Evolutionary conservation across 129 eudicot genomes (phyloP), one percentile per base, ranked within the genome.

Genomic region (Tagetes erecta): DNA sequence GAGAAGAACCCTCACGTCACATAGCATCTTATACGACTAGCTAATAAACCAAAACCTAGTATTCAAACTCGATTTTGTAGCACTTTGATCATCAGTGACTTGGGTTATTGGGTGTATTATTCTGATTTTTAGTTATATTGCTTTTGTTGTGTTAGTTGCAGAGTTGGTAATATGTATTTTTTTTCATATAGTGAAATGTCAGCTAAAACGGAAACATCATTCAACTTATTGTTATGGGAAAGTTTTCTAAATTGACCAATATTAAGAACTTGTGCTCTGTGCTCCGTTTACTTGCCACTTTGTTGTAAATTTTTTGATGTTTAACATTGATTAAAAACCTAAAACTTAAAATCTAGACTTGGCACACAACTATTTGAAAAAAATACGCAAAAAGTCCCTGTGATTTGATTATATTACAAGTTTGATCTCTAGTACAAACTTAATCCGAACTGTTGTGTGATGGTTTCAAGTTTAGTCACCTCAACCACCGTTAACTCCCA

Each of bases 1-100:
- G 6, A 39, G 39, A 31, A 50, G n/a, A 56, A 51, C 50, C 10
- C 37, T 4, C 63, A 9, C 35, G 3, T 64, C 51, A 51, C 71
- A 46, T 50, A n/a, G 11, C 8, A 30, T 42, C 34, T 75, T 46
- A 8, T 20, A 31, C 0, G 35, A 6, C 20, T 58, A 73, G 68
- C 58, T 13, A 44, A 70, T 41, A 14, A 37, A 70, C 38, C 38
- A 71, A 39, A 70, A 41, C 38, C 30, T 73, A 73, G 58, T 40
- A 33, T 42, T 58, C 12, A 2, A 45, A 74, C 27, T 60, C 31
- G 27, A 41, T 5, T 67, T 76, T 76, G 80, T 76, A 38, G 38
- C 6, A 39, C 40, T 73, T 58, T 44, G 68, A 37, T 73, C 42
- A 57, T 11, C 55, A 57, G 37, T 1, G 33, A 6, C 11, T 10